Conservation (phyloP, 108 stramenopile genomes). For the Fistulifera solaris region DNA sequence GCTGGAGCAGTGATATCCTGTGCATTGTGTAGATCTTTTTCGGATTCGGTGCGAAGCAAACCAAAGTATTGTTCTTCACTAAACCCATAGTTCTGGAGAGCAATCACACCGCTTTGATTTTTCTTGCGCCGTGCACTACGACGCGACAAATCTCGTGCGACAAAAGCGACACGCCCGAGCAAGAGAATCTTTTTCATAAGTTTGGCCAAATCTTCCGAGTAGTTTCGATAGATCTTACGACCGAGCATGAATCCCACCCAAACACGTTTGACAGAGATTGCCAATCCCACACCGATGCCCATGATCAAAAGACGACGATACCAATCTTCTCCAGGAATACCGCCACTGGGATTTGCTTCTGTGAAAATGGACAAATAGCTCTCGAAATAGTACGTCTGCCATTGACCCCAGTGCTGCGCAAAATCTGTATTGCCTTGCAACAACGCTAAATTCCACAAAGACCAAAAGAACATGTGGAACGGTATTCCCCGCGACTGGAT, state of each 20-base stretch:
- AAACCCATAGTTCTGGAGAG: neutral
- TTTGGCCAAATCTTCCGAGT: slow-evolving; percentile 36
- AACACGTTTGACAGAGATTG: slow-evolving; percentile 46
- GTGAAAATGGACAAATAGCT: slow-evolving; percentile 29
- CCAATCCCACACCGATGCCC: slow-evolving; percentile 28
- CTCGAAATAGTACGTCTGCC: slow-evolving; percentile 26
- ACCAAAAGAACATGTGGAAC: slow-evolving; percentile 30
- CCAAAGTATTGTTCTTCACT: neutral
- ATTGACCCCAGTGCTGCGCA: slow-evolving; percentile 38
- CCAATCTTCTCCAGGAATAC: slow-evolving; percentile 13
- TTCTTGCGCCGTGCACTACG: neutral
- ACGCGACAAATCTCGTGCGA: neutral
- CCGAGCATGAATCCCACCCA: slow-evolving; percentile 49
- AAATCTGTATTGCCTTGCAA: slow-evolving; percentile 31
- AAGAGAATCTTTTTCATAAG: slow-evolving; percentile 26
- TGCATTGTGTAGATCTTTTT: neutral
- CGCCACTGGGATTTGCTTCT: slow-evolving; percentile 33
- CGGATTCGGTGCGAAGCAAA: too few relatives aligned
- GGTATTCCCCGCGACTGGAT: slow-evolving; percentile 50
- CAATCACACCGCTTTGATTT: neutral
- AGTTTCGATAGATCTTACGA: slow-evolving; percentile 29
- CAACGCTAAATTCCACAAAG: slow-evolving; percentile 18
- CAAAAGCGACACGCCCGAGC: neutral
- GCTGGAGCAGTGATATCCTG: neutral
- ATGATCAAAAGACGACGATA: slow-evolving; percentile 18